These are phyloP conservation scores for Aureobasidium lini DNA, from an alignment of 2,329 filamentous ascomycete genomes.

Conservation along the genomic window DNA sequence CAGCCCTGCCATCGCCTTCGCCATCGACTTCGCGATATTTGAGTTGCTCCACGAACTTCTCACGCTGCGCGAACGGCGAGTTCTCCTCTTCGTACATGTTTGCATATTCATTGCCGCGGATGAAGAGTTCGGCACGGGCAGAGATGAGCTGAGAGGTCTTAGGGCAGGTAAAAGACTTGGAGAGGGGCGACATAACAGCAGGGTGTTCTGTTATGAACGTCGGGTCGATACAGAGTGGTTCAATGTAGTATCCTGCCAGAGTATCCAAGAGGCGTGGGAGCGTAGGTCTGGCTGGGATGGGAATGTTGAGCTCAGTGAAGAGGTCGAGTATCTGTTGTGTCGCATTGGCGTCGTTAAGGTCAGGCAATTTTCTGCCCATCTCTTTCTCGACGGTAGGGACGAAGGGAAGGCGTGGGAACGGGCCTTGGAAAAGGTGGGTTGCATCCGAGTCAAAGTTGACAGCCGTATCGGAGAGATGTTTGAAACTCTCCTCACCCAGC, in stretches of 20 bases:
- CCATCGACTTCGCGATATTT: constrained; percentile 32
- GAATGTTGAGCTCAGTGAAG: constrained; percentile 44
- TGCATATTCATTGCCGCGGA: constrained; percentile 67
- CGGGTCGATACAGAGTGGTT: constrained; percentile 64
- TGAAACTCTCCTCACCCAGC: constrained; percentile 18
- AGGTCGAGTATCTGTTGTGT: constrained; percentile 50
- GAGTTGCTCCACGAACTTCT: constrained; percentile 64
- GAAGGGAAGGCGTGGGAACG: constrained; percentile 66
- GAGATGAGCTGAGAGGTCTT: constrained; percentile 49
- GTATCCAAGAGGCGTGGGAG: constrained; percentile 71
- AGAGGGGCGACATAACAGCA: constrained; percentile 80
- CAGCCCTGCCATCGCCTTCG: constrained; percentile 40
- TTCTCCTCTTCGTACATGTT: constrained; percentile 99
- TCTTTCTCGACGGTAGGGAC: constrained; percentile 67
- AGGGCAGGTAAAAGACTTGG: constrained; percentile 74
- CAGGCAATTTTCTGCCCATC: constrained; percentile 53
- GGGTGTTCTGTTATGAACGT: constrained; percentile 88
- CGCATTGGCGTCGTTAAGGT: constrained; percentile 44
- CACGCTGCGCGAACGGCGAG: constrained; percentile 74
- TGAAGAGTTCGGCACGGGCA: constrained; percentile 32
- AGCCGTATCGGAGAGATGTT: constrained; percentile 9
- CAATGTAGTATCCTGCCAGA: constrained; percentile 68
- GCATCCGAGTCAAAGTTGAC: constrained; percentile 28
- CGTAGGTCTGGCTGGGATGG: constrained; percentile 46
- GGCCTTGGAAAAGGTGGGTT: constrained; percentile 42